Evolutionary conservation across 164 flowering plant species (phyloP), one percentile per base, ranked within the genome.

Genomic region (Taxillus chinensis): DNA sequence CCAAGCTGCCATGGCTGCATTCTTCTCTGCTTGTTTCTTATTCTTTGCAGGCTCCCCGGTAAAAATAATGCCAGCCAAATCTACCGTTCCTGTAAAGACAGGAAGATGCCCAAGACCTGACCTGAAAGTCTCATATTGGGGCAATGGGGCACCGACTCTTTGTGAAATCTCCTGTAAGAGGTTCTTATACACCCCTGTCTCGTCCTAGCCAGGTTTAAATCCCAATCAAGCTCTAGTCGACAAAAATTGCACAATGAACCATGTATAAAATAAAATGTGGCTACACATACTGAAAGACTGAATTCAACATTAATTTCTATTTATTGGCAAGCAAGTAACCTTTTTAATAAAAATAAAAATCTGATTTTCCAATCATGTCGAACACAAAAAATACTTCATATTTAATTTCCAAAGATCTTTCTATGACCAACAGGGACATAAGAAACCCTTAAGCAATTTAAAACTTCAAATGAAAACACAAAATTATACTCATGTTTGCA

Each of bases 1-100:
- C 99, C 99, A 93, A n/a, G 99, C 91, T 50, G 99, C 86, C 86
- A 90, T 79, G 39, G 99, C 99, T 11, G 99, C 99, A 77, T 90
- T 87, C 72, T 93, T 93, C 76, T 90, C 97, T 8, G 99, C 99
- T 74, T 93, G 99, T 71, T 90, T 93, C 75, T 93, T 93, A 62
- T 83, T 93, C 76, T 93, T 93, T 41, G 99, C 99, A 48, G 91
- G 91, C 62, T 93, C 96, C 6, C 99, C 99, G 2, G 85, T 83
- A 64, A 93, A 93, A 17, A 77, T 81, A 43, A 93, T 82, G 70
- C 93, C 97, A 65, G 96, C 99, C 60, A 93, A 67, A 68, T 90
- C 89, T 13, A 90, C 99, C 1, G 71, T 82, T 60, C 99, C 89
- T 3, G 96, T 89, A 67, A 93, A 93, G 52, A 90, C 91, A 17